Evolutionary conservation across 2,329 filamentous ascomycete species (phyloP).

Genomic region (Orbilia quercus): DNA sequence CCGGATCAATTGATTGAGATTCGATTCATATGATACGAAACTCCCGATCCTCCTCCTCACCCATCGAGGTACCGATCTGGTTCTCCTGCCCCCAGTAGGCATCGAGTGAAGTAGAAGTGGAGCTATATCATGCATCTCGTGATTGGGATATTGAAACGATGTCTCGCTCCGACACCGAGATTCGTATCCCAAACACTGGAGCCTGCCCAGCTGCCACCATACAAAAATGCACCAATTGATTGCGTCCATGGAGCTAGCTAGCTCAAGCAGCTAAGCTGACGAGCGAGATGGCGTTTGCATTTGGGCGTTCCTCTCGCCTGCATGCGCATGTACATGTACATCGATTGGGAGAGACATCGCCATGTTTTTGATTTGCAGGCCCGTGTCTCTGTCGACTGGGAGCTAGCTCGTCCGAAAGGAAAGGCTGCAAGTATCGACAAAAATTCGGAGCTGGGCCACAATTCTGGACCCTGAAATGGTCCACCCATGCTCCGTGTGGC

Average conservation of each 20-base stretch:
- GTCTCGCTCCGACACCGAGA: conserved; percentile 16
- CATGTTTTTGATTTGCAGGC: too few relatives aligned
- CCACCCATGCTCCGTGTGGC: conserved; percentile 29
- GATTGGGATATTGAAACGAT: conserved; percentile 11
- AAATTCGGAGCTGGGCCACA: not conserved
- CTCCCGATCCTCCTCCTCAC: too few relatives aligned
- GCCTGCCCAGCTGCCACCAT: too few relatives aligned
- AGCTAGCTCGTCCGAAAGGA: not conserved
- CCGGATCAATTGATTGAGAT: not conserved
- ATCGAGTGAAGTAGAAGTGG: too few relatives aligned
- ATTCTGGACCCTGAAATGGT: not conserved
- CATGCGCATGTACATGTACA: not conserved
- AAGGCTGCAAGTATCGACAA: not conserved
- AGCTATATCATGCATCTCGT: conserved; percentile 17
- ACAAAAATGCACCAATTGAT: too few relatives aligned
- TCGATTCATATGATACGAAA: not conserved
- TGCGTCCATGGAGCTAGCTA: too few relatives aligned
- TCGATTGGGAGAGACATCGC: too few relatives aligned
- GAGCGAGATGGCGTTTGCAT: conserved; percentile 17
- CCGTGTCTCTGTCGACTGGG: too few relatives aligned
- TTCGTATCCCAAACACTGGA: conserved; percentile 3
- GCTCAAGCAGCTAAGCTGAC: conserved; percentile 13
- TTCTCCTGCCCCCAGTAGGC: not conserved
- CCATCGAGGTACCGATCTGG: not conserved
- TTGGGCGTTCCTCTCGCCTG: not conserved